phyloP scores from a whole-genome alignment of 345 rosid genomes.

The Rubroshorea leprosula region DNA sequence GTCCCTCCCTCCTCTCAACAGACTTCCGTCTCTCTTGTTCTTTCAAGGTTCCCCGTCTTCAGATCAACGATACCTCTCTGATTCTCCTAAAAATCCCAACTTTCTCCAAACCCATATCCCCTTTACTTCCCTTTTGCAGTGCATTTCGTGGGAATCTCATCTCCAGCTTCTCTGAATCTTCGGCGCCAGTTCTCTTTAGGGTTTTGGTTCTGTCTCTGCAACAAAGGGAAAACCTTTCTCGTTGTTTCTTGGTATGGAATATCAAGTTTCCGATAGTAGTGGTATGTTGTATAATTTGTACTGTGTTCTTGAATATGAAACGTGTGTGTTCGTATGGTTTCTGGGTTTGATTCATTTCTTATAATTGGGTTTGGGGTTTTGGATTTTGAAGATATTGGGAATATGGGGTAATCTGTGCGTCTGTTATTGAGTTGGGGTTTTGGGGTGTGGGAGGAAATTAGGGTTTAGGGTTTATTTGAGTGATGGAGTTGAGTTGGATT shows the following conservation, averaged over 20 bases:
- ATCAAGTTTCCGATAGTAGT: slow-evolving; percentile 39
- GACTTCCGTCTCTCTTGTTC: not conserved
- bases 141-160: not conserved
- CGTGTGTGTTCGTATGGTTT: not conserved
- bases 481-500: not conserved
- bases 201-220: slow-evolving; percentile 10
- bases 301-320: not conserved
- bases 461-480: slow-evolving; percentile 28
- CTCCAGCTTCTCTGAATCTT: slow-evolving; percentile 3
- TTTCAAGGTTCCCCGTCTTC: not conserved
- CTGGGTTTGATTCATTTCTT: not conserved
- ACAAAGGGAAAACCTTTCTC: not conserved
- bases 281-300: slow-evolving; percentile 30
- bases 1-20: not conserved
- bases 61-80: not conserved
- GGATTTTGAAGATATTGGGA: not conserved
- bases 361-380: slow-evolving; percentile 12
- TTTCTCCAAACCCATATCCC: too few species aligned
- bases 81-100: not conserved
- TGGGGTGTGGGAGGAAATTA: not conserved
- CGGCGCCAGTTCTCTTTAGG: slow-evolving; percentile 12
- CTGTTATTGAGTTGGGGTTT: not conserved
- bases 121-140: not conserved
- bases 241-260: slow-evolving; percentile 38
- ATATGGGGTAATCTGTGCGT: slow-evolving; percentile 4